phyloP scores from a whole-genome alignment of 495 filamentous ascomycete genomes.

The Pyrenula massariospora region DNA sequence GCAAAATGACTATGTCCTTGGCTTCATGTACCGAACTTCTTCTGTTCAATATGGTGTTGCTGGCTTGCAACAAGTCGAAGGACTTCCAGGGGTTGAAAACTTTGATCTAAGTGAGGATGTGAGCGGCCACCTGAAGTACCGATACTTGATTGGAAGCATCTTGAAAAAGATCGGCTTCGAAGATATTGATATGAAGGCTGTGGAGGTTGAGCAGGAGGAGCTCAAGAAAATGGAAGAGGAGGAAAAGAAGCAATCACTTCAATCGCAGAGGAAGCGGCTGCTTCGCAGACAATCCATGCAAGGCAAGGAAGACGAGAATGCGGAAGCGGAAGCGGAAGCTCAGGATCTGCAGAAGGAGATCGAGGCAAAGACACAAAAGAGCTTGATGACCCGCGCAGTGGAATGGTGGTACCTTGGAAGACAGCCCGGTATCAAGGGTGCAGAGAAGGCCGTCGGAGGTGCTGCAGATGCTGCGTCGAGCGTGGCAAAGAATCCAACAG shows the following conservation, averaged over 20 bases:
- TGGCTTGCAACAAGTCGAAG: conserved; percentile 54
- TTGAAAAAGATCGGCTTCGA: conserved; percentile 57
- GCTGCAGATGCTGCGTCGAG: conserved; percentile 1
- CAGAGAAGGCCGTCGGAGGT: conserved; percentile 1
- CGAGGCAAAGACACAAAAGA: conserved; percentile 42
- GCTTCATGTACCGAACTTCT: conserved; percentile 65
- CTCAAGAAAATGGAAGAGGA: conserved; percentile 43
- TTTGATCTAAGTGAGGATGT: conserved; percentile 62
- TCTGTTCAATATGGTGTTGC: conserved; percentile 69
- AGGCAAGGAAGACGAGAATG: conserved; percentile 24
- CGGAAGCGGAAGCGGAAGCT: conserved; percentile 16
- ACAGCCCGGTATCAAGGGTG: conserved; percentile 2
- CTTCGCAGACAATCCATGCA: conserved; percentile 11
- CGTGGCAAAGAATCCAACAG: background rate
- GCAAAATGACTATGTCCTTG: conserved; percentile 65
- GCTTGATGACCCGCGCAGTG: conserved; percentile 21
- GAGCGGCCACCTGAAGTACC: conserved; percentile 61
- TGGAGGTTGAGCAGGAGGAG: conserved; percentile 47
- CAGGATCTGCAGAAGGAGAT: conserved; percentile 28
- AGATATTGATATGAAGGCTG: conserved; percentile 41
- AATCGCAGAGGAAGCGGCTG: conserved; percentile 11
- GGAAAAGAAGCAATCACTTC: conserved; percentile 25
- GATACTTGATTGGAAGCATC: conserved; percentile 56
- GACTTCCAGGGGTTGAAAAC: conserved; percentile 61
- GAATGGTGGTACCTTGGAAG: conserved; percentile 4